These are phyloP conservation scores for Exophiala calicioides DNA, from an alignment of 2,329 filamentous ascomycete species.

Conservation along the genomic window DNA sequence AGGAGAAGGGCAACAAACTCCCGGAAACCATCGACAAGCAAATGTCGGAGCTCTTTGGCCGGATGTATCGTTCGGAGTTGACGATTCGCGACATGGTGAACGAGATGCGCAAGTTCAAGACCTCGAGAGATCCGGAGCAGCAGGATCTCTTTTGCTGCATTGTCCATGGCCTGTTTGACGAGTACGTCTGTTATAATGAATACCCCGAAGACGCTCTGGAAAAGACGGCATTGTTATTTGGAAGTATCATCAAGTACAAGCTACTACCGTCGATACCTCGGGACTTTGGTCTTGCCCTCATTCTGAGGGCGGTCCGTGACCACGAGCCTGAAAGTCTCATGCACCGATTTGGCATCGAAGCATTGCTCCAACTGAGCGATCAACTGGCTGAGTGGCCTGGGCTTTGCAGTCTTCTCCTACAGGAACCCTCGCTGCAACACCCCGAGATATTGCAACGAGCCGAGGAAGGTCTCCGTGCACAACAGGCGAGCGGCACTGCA, in stretches of 20 bases:
- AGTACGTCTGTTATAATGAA: conserved; percentile 92
- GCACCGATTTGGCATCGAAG: conserved; percentile 98
- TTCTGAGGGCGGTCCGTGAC: conserved; percentile 90
- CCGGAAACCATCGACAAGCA: conserved; percentile 77
- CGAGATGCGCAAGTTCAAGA: conserved; percentile 82
- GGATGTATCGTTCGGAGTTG: conserved; percentile 92
- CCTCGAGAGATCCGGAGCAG: conserved; percentile 76
- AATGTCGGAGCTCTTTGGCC: conserved; percentile 98
- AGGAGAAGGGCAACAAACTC: conserved; percentile 72
- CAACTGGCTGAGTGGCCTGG: conserved; percentile 93
- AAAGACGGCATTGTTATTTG: conserved; percentile 93
- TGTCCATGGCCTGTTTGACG: conserved; percentile 96
- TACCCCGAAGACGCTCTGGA: conserved; percentile 96
- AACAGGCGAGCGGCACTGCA: conserved; percentile 50
- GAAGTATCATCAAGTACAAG: conserved; percentile 92
- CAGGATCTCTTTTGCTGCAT: conserved; percentile 98
- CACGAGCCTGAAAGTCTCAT: conserved; percentile 81
- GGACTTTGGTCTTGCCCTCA: conserved; percentile 94
- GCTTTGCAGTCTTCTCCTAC: conserved; percentile 81
- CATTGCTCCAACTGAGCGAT: conserved; percentile 81
- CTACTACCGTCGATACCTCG: conserved; percentile 86
- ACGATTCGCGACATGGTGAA: conserved; percentile 84
- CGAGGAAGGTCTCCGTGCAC: conserved; percentile 72
- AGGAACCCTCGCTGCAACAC: conserved; percentile 77
- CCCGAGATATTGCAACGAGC: conserved; percentile 84